Evolutionary conservation across 495 filamentous ascomycete genomes (phyloP).

Genomic region (Aspergillus nidulans): DNA sequence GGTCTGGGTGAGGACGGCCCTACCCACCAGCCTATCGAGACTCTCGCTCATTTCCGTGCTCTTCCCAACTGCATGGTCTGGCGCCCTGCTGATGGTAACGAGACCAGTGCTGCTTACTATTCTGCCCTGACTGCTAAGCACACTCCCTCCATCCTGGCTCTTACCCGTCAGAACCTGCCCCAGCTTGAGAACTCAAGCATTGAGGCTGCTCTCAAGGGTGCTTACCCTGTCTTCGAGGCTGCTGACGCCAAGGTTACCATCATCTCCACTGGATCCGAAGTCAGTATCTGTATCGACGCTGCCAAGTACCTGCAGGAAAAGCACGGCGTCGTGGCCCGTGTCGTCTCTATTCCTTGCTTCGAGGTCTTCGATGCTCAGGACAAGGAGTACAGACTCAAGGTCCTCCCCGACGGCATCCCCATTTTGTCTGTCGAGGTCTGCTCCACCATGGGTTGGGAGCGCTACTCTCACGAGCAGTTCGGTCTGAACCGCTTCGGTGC

Average conservation of each 20-base stretch:
- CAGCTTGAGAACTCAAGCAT: slow-evolving; percentile 92
- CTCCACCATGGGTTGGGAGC: slow-evolving; percentile 94
- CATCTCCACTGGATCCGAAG: slow-evolving; percentile 93
- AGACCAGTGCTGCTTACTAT: slow-evolving; percentile 98
- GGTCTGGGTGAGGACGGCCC: slow-evolving; percentile 98
- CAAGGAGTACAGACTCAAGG: slow-evolving; percentile 88
- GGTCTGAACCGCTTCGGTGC: slow-evolving; percentile 98
- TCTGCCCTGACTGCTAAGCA: slow-evolving; percentile 83
- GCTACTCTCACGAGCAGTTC: slow-evolving; percentile 98
- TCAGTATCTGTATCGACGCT: slow-evolving; percentile 87
- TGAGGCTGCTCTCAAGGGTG: slow-evolving; percentile 85
- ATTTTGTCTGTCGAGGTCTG: slow-evolving; percentile 90
- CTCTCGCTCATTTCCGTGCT: slow-evolving; percentile 98
- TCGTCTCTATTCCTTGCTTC: slow-evolving; percentile 94
- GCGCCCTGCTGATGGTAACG: slow-evolving; percentile 98
- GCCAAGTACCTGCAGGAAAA: slow-evolving; percentile 86
- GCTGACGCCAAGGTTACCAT: slow-evolving; percentile 83
- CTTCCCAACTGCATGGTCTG: slow-evolving; percentile 99
- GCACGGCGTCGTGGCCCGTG: slow-evolving; percentile 80
- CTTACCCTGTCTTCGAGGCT: slow-evolving; percentile 82
- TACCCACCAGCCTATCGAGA: slow-evolving; percentile 99
- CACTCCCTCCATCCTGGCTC: slow-evolving; percentile 87
- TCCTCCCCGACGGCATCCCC: slow-evolving; percentile 92
- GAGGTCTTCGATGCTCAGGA: slow-evolving; percentile 93
- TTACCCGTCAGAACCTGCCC: slow-evolving; percentile 97